phyloP scores from a whole-genome alignment of 768 basidiomycete species.

The Austroboletus eburneus region DNA sequence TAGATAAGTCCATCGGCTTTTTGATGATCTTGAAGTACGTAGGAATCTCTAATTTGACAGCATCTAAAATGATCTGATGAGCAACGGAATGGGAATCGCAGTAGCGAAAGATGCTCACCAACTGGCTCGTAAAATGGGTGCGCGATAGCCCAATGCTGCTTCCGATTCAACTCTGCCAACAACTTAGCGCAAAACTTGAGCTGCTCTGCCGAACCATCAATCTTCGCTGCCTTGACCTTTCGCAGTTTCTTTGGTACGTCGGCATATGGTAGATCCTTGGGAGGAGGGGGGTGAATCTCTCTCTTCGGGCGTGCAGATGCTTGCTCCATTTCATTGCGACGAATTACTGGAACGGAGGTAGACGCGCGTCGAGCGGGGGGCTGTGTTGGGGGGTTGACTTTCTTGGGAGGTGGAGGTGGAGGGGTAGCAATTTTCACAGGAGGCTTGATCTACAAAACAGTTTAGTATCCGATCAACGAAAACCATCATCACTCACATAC shows the following conservation, averaged over 20 bases:
- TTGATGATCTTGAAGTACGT: conserved; percentile 85
- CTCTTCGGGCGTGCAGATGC: conserved; percentile 83
- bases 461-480: conserved; percentile 16
- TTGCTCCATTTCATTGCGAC: conserved; percentile 63
- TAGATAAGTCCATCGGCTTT: conserved; percentile 92
- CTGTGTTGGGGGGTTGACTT: conserved; percentile 30
- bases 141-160: conserved; percentile 69
- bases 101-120: conserved; percentile 49
- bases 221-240: conserved; percentile 55
- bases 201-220: conserved; percentile 75
- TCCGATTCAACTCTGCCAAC: conserved; percentile 69
- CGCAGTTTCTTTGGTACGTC: conserved; percentile 69
- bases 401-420: conserved; percentile 37
- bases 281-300: conserved; percentile 93
- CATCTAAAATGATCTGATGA: conserved; percentile 46
- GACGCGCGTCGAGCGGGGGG: conserved; percentile 65
- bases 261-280: conserved; percentile 84
- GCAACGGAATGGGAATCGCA: neutral
- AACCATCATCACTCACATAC: conserved; percentile 42
- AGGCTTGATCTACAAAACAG: conserved; percentile 36
- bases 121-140: conserved; percentile 93
- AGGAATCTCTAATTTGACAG: conserved; percentile 73
- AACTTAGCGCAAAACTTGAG: conserved; percentile 78
- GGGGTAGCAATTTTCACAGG: conserved; percentile 39
- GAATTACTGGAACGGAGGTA: conserved; percentile 76